A percentile compares a stretch with the other conserved stretches of the same genome.
Evolutionary conservation across 2,329 filamentous ascomycete genomes (phyloP).

Genomic region (Fusarium irregulare): DNA sequence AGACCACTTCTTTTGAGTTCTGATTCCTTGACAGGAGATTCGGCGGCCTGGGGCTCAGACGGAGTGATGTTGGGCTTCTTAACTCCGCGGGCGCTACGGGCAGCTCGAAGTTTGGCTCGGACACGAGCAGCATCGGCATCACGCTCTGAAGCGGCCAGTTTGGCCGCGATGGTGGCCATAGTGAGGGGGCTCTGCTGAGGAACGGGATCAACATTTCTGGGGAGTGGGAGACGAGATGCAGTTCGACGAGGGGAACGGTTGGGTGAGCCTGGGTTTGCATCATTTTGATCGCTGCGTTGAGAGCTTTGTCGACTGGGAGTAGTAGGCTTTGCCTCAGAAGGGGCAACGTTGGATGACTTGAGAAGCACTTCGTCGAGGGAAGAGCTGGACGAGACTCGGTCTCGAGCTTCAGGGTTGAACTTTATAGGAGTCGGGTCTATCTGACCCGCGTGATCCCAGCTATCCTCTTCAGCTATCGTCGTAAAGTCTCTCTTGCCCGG

Average conservation of each 20-base stretch:
- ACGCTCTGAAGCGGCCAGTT: conserved; percentile 71
- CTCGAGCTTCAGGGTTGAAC: conserved; percentile 18
- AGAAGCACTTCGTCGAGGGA: conserved; percentile 52
- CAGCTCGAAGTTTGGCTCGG: conserved; percentile 70
- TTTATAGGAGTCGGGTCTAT: conserved; percentile 18
- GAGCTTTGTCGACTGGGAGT: conserved; percentile 37
- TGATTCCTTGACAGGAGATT: conserved; percentile 6
- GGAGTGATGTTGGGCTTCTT: conserved; percentile 47
- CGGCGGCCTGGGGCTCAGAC: conserved; percentile 26
- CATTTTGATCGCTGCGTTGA: conserved; percentile 29
- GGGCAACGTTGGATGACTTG: conserved; percentile 36
- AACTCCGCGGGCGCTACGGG: conserved; percentile 53
- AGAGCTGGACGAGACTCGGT: conserved; percentile 46
- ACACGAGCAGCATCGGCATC: conserved; percentile 73
- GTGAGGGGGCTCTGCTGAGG: conserved; percentile 68
- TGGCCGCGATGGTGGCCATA: conserved; percentile 71
- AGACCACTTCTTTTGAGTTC: conserved; percentile 15
- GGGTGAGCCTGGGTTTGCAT: conserved; percentile 23
- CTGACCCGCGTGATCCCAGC: conserved; percentile 54
- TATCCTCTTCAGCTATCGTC: conserved; percentile 62
- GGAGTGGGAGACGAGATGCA: conserved; percentile 46
- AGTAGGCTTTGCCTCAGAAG: conserved; percentile 22
- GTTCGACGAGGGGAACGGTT: conserved; percentile 37
- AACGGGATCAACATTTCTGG: conserved; percentile 52
- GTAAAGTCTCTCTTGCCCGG: conserved; percentile 56